A percentile compares a stretch with the other conserved stretches of the same genome.
Conservation (phyloP, 305 asterid genomes). For the Caryopteris hybrid region DNA sequence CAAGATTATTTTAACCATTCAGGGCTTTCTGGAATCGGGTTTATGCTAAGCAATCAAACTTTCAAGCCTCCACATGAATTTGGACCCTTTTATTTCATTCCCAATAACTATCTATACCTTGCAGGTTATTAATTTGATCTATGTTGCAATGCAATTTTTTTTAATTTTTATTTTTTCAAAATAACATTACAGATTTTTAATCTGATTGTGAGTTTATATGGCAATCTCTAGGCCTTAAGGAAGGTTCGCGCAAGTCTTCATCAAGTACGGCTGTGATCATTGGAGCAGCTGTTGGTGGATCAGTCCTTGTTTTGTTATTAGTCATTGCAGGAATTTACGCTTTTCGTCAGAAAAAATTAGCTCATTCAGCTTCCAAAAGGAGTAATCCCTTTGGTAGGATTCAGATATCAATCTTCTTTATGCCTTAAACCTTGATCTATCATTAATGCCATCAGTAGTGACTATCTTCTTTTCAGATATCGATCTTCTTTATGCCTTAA, state of each 20-base stretch:
- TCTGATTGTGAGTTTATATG: not conserved
- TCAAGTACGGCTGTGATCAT: constrained; percentile 37
- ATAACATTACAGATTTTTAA: not conserved
- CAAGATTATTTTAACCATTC: constrained; percentile 48
- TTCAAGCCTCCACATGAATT: constrained; percentile 65
- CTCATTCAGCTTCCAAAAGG: constrained; percentile 56
- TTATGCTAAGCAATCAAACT: constrained; percentile 64
- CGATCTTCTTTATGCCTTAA: not conserved
- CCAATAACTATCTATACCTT: constrained; percentile 34
- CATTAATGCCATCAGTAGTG: no score
- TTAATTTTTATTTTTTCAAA: no score
- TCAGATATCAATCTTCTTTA: not conserved
- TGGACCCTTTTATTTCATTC: constrained; percentile 64
- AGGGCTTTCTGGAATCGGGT: constrained; percentile 55
- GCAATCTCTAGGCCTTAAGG: constrained; percentile 24
- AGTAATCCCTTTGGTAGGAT: constrained; percentile 71
- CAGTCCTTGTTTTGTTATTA: constrained; percentile 43
- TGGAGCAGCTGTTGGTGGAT: constrained; percentile 72
- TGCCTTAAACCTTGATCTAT: no score
- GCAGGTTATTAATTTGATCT: constrained; percentile 36
- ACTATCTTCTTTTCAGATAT: constrained; percentile 13
- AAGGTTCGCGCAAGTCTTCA: constrained; percentile 31
- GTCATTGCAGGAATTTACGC: constrained; percentile 60
- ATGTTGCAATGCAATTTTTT: not conserved
- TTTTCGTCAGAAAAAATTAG: constrained; percentile 59